Conservation (phyloP, 2,329 filamentous ascomycete genomes). For the Sphaerulina musiva region DNA sequence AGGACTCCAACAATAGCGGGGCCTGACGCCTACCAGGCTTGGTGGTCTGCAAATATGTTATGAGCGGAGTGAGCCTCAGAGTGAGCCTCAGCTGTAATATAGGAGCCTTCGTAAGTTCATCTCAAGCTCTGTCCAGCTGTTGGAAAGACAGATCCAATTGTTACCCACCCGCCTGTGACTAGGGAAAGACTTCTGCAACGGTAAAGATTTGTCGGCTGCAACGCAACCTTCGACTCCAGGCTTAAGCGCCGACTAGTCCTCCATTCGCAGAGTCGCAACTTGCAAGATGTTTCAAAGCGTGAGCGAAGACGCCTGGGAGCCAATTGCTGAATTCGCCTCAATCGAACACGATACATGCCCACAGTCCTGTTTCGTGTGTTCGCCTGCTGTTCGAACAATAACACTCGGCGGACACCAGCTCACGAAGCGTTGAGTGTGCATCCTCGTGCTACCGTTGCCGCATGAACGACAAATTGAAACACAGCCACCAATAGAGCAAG, state of each 20-base stretch:
- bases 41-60: background rate
- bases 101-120: no score
- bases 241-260: background rate
- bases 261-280: background rate
- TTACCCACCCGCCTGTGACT: no score
- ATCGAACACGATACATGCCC: background rate
- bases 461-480: background rate
- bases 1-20: conserved; percentile 3
- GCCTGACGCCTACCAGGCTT: background rate
- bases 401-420: no score
- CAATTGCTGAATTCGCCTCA: background rate
- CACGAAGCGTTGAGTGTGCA: no score
- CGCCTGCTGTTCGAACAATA: no score
- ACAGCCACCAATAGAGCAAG: background rate
- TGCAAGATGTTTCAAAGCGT: background rate
- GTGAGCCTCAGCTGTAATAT: no score
- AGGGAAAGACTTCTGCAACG: background rate
- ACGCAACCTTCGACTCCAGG: background rate
- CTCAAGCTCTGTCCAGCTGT: no score
- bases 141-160: no score
- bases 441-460: background rate
- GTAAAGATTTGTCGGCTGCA: background rate
- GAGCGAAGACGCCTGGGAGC: background rate
- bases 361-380: background rate
- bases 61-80: background rate